phyloP scores from a whole-genome alignment of 768 basidiomycete genomes.

The Tylopilus balloui region DNA sequence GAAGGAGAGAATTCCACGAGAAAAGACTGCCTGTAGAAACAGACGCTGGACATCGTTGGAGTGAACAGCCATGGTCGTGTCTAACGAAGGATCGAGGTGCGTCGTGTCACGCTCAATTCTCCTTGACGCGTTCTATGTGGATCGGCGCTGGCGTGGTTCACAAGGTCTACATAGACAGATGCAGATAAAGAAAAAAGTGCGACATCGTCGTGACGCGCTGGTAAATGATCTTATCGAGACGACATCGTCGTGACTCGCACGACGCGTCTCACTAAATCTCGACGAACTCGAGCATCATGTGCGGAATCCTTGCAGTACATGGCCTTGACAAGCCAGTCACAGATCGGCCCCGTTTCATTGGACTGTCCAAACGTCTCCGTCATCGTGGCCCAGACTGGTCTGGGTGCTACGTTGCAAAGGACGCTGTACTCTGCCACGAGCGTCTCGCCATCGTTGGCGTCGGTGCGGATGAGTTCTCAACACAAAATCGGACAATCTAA shows the following conservation, averaged over 20 bases:
- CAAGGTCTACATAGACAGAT: no score
- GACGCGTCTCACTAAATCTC: no score
- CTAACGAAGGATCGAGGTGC: conserved; percentile 4
- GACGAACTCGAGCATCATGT: conserved; percentile 53
- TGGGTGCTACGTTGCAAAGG: conserved; percentile 84
- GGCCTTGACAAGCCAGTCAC: conserved; percentile 66
- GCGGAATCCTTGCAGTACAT: conserved; percentile 87
- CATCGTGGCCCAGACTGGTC: conserved; percentile 99
- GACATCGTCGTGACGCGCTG: not conserved
- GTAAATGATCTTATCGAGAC: conserved; percentile 1
- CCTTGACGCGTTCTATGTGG: no score
- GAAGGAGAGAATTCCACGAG: conserved; percentile 62
- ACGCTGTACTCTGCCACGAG: conserved; percentile 86
- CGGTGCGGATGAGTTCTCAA: conserved; percentile 48
- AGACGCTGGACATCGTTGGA: conserved; percentile 67
- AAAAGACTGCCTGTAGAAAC: conserved; percentile 75
- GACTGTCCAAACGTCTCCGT: conserved; percentile 83
- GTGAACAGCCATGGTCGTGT: conserved; percentile 39
- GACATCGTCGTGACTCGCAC: no score
- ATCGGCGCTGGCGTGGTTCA: not conserved
- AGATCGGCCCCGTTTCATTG: conserved; percentile 72
- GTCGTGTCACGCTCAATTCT: not conserved
- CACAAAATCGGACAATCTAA: not conserved
- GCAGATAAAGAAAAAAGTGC: no score
- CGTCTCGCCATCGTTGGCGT: conserved; percentile 97